Base-by-base conservation (phyloP, 1,139 yeast genomes). In the Geotrichum citri-aurantii region DNA sequence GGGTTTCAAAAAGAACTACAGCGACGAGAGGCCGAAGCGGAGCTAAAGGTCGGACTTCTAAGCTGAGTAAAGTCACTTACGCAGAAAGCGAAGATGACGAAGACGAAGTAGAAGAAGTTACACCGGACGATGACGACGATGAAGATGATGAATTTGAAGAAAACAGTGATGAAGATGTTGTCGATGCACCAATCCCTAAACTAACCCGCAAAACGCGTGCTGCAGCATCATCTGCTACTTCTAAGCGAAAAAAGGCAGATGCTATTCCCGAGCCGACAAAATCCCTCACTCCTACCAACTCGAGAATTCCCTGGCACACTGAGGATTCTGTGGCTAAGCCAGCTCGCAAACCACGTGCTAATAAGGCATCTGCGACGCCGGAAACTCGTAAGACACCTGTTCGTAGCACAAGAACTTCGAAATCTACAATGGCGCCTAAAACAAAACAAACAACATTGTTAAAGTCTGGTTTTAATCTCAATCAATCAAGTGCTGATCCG, bases 111-210 rank as follows among this genome's bases (percentile, higher is more conserved):
- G 42, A 24, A 33, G 29, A 17, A 21, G n/a, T 21, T 26, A 40
- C 6, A 1, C 3, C 17, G 19, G 19, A 37, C 19, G 44, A 37
- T 6, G 23, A n/a, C 12, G 24, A 33, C 14, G 50, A 31, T 19
- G 29, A 53, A 3, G 55, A 53, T 8, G 55, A 53, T 2, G 52
- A 53, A 31, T 53, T 33, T 53, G 52, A 53, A 48, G 42, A 48
- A 1, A n/a, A 26, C 26, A 48, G 51, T 21, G 52, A 53, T 21
- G 33, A 24, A 17, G 56, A 53, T 14, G 44, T 19, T 19, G 47
- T 23, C 6, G 40, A 23, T 3, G 6, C 48, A 11, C 12, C 48
- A 3, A 48, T 33, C 17, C 56, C 56, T 12, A 33, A 51, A 21
- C 33, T 53, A 17, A 53, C 56, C 14, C 48, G 56, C 26, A 53